Conservation (phyloP, 306 rosid genomes). For the Sicyos edulis region DNA sequence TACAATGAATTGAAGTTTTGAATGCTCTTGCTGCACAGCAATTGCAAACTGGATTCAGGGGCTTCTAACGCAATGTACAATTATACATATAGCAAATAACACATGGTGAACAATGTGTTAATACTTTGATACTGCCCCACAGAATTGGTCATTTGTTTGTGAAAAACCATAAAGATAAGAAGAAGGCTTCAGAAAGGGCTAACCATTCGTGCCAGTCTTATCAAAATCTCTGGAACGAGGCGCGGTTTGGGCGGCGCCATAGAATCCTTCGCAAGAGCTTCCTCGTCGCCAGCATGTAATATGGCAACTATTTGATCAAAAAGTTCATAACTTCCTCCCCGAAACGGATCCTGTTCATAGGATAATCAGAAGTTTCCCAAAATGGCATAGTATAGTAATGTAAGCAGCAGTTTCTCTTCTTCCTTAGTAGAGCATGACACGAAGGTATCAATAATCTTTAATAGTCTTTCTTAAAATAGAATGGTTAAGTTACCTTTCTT, state of each 20-base stretch:
- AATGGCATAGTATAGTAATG: not conserved
- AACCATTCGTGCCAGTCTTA: constrained; percentile 52
- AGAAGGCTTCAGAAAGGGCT: constrained; percentile 59
- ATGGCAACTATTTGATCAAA: constrained; percentile 58
- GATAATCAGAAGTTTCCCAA: not conserved
- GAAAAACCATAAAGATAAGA: not conserved
- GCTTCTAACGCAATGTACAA: too few species aligned
- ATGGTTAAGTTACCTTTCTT: not conserved
- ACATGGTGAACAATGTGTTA: not conserved
- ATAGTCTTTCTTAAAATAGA: not conserved
- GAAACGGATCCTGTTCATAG: constrained; percentile 65
- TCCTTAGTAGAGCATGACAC: constrained; percentile 2
- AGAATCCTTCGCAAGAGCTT: constrained; percentile 59
- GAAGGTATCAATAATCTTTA: not conserved
- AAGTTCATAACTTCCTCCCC: constrained; percentile 80
- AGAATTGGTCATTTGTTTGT: not conserved
- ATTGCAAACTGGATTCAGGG: constrained; percentile 8
- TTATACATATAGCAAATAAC: not conserved
- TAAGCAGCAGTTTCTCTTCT: not conserved
- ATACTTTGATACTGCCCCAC: constrained; percentile 5
- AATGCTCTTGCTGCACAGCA: constrained; percentile 7
- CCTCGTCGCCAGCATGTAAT: constrained; percentile 63
- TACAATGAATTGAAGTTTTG: not conserved
- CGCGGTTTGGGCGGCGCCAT: constrained; percentile 65
- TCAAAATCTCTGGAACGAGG: constrained; percentile 74